These are phyloP conservation scores for Phoma sp. DNA, from an alignment of 2,329 filamentous ascomycete genomes.

Conservation along the genomic window DNA sequence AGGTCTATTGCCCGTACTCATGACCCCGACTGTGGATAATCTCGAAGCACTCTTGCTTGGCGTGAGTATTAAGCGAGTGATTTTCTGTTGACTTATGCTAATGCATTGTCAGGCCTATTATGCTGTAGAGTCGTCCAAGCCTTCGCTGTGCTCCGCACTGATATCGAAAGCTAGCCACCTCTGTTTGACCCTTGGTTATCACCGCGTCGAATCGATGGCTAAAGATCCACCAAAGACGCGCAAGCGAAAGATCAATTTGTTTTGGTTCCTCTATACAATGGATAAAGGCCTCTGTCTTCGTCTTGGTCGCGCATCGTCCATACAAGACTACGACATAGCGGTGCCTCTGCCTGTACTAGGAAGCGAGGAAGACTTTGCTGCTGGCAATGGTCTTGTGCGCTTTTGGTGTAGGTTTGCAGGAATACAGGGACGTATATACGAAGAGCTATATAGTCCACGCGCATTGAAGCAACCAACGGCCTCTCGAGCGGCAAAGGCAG, in stretches of 20 bases:
- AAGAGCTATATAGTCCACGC: slow-evolving; percentile 44
- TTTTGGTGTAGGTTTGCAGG: slow-evolving; percentile 13
- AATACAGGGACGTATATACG: slow-evolving; percentile 44
- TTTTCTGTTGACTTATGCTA: background rate
- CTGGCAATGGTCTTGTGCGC: slow-evolving; percentile 6
- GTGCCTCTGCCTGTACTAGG: slow-evolving; percentile 16
- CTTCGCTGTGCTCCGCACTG: slow-evolving; percentile 43
- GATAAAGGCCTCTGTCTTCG: slow-evolving; percentile 49
- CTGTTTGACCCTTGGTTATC: slow-evolving; percentile 46
- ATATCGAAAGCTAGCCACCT: slow-evolving; percentile 46
- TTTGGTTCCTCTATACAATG: slow-evolving; percentile 47
- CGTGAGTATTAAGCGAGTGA: slow-evolving; percentile 1
- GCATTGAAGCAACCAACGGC: slow-evolving; percentile 19
- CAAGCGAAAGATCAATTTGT: slow-evolving; percentile 31
- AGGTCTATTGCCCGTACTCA: slow-evolving; percentile 38
- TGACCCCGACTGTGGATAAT: slow-evolving; percentile 41
- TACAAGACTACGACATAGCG: slow-evolving; percentile 44
- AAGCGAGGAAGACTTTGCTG: slow-evolving; percentile 20
- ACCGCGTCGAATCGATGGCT: slow-evolving; percentile 25
- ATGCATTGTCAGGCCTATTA: slow-evolving; percentile 27
- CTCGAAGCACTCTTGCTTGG: slow-evolving; percentile 46
- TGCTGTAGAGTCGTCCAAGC: slow-evolving; percentile 43
- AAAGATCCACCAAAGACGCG: slow-evolving; percentile 10
- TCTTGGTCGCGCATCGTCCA: slow-evolving; percentile 42
- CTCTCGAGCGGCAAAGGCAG: slow-evolving; percentile 10